Evolutionary conservation across 805 yeast genomes (phyloP), one percentile per base, ranked within the genome.

Genomic region (Blastobotrys americana): DNA sequence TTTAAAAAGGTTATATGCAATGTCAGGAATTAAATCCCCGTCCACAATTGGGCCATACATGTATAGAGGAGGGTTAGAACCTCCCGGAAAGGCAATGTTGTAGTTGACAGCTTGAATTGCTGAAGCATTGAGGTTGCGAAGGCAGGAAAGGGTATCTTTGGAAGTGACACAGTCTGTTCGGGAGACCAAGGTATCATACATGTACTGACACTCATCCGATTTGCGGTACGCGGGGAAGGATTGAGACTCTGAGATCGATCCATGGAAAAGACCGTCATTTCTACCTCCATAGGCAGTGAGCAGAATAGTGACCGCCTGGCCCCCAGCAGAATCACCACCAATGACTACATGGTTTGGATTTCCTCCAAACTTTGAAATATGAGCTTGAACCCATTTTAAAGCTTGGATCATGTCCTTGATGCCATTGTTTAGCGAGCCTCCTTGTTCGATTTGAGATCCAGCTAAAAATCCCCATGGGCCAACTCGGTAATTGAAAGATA

Each of bases 321-420:
- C 69, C 19, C 72, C 72, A 5, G 72, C 70, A 36, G 62, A 53
- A 48, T 64, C 65, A 8, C 72, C 72, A 49, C 63, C 55, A n/a
- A 68, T 51, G 1, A 69, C 64, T n/a, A 68, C 58, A 43, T 50
- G 53, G 22, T 55, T 48, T 1, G 65, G 58, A 44, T 68, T 56
- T 21, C 72, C 72, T 9, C 71, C 71, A 50, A 68, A 67, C 25
- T 45, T 37, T 8, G 37, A 50, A 40, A 67, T 67, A 49, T 67
- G 58, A 33, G 58, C 55, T 31, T 55, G 46, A n/a, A 61, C 56
- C 73, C 72, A 68, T 15, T 58, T 52, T 22, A 65, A 49, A 2
- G 68, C 71, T 16, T 42, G 37, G 15, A 63, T 50, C 43, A 62
- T 68, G 44, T 68, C 72, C 36, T 55, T 51, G 3, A 68, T 44